Evolutionary conservation across 768 basidiomycete species (phyloP), one percentile per base, ranked within the genome.

Genomic region (Crucibulum laeve): DNA sequence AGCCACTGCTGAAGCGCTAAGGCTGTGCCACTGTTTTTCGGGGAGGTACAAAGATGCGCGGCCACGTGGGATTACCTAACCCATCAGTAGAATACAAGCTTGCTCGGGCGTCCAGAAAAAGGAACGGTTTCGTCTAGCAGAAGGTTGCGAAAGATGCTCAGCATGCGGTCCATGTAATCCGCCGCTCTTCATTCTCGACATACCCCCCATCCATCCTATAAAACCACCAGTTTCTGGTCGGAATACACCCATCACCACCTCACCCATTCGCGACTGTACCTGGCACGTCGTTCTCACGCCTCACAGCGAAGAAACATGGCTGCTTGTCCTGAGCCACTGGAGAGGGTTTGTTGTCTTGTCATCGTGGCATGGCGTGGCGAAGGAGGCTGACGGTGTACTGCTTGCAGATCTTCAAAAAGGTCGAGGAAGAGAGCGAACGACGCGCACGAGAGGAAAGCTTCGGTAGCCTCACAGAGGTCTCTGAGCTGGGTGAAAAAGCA

Each of bases 371-470:
- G 18, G 17, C 22, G 40, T 43, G 22, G 10, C 40, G 21, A 10
- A 11, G n/a, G n/a, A n/a, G 4, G 8, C 30, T 43, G n/a, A 35
- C 33, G n/a, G n/a, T n/a, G n/a, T n/a, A n/a, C 19, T 15, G 39
- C 17, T 25, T 18, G 19, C n/a, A 83, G 81, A 78, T 75, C 46
- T 82, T 83, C 58, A 71, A 66, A 48, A 67, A 67, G 48, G 71
- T 83, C 17, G 81, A 83, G 51, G 66, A 75, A 46, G 77, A 77
- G 51, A 79, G 68, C 54, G 76, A 77, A 51, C 65, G 67, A 25
- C 69, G 74, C 25, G 78, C 74, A 10, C 57, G 62, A 42, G 63
- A 65, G 43, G 67, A 67, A 34, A 47, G 37, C 19, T 40, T 32
- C 4, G 50, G 39, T 14, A 41, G 33, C 41, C 42, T 47, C 8